Evolutionary conservation across 2,329 filamentous ascomycete species (phyloP), one percentile per base, ranked within the genome.

Genomic region (Basipetospora sp.): DNA sequence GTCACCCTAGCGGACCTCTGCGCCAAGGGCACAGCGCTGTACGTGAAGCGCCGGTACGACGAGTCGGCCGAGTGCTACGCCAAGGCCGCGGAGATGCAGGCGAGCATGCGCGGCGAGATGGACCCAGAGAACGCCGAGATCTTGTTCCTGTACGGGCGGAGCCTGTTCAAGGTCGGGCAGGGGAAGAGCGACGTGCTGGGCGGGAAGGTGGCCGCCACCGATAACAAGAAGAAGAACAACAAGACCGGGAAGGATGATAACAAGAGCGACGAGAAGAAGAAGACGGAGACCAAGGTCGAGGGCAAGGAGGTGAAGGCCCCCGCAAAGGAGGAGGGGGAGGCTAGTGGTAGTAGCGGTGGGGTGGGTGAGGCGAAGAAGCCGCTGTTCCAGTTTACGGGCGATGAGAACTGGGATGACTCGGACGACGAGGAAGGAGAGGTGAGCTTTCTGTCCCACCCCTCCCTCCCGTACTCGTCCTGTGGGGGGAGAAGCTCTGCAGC

Each of bases 171-270:
- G 56, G 81, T 96, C 42, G 90, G 87, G 20, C 82, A 96, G 55
- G 79, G 76, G 56, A 94, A 93, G 59, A 94, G 86, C 53, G 87
- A 96, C 53, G 87, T 98, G 17, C 68, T 98, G 26, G 90, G 90
- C 41, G 83, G 81, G 25, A 81, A 80, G 51, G 22, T 6, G 6
- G 22, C 22, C 6, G 61, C 69, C 51, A 59, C 76, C 58, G 60
- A 66, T 14, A 40, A 36, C 34, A 48, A 52, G 4, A 48, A 46
- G 15, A 38, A 37, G 4, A 45, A 38, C 17, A 34, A 36, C 13
- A 58, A 52, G 31, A 48, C 50, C 11, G 60, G 64, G 22, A 61
- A 57, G 22, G 44, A 43, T 11, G 34, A 40, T n/a, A 15, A 42
- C n/a, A n/a, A 52, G 31, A 48, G 50, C 11, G 60, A 64, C 25